These are phyloP conservation scores for Eutrema salsugineum DNA, from an alignment of 441 rosid genomes.

Conservation along the genomic window DNA sequence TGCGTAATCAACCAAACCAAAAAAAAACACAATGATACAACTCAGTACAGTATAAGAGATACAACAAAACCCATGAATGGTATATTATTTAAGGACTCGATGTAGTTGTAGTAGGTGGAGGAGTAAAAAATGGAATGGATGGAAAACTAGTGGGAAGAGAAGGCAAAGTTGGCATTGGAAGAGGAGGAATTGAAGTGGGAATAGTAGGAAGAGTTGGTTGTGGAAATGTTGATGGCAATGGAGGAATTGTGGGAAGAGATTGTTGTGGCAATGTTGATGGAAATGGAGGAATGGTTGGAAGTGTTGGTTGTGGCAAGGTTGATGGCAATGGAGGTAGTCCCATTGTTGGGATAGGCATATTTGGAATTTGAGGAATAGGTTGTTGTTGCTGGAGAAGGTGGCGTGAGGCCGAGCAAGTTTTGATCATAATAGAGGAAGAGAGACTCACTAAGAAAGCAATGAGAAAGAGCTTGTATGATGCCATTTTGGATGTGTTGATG, in stretches of 20 bases:
- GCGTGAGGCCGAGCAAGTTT: constrained; percentile 19
- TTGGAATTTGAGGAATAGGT: constrained; percentile 28
- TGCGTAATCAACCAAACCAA: not conserved
- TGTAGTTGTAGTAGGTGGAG: constrained; percentile 15
- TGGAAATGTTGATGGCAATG: not conserved
- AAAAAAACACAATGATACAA: not conserved
- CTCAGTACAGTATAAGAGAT: not conserved
- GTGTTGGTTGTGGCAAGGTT: constrained; percentile 3
- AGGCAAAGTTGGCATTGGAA: constrained; percentile 10
- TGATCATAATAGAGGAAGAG: constrained; percentile 15
- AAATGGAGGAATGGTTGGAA: not conserved
- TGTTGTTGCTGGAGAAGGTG: constrained; percentile 29
- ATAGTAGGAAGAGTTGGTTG: constrained; percentile 16
- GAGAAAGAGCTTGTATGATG: constrained; percentile 24
- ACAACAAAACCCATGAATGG: constrained; percentile 9
- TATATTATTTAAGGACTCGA: constrained; percentile 10
- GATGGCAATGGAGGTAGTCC: constrained; percentile 29
- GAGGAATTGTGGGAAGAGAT: constrained; percentile 3
- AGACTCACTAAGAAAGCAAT: constrained; percentile 17
- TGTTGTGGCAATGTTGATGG: constrained; percentile 23
- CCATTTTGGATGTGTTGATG: constrained; percentile 13
- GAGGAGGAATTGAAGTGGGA: not conserved
- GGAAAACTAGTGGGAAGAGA: constrained; percentile 18
- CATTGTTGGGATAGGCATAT: constrained; percentile 16
- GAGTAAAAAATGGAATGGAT: constrained; percentile 15